Evolutionary conservation across 331 rosid species (phyloP).

Genomic region (Stylosanthes scabra): DNA sequence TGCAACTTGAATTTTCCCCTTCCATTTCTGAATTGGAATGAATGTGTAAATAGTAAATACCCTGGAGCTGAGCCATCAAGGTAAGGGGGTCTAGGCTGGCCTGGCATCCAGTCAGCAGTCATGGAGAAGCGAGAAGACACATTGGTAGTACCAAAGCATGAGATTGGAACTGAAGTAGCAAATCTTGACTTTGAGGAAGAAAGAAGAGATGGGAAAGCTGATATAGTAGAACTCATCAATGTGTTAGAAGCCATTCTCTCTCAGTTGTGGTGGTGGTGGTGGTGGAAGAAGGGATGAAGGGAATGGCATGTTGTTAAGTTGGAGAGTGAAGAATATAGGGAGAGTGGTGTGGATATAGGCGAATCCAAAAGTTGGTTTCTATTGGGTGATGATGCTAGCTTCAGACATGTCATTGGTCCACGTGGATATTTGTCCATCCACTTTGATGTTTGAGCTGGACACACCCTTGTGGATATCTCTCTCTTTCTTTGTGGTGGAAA

Average conservation of each 20-base stretch:
- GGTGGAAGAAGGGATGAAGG: background rate
- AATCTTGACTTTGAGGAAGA: slow-evolving; percentile 92
- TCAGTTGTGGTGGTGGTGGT: background rate
- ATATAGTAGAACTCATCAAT: slow-evolving; percentile 82
- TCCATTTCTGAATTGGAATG: background rate
- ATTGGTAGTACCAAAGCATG: slow-evolving; percentile 46
- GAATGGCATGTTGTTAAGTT: background rate
- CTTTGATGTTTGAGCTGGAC: slow-evolving; percentile 45
- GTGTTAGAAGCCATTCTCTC: slow-evolving; percentile 85
- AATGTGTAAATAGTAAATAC: slow-evolving; percentile 62
- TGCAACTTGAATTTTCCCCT: too few species aligned
- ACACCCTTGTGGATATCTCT: slow-evolving; percentile 23
- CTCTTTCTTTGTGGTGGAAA: slow-evolving; percentile 52
- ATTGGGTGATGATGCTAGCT: slow-evolving; percentile 64
- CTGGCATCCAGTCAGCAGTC: slow-evolving; percentile 99
- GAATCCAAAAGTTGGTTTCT: slow-evolving; percentile 67
- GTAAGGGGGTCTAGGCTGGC: slow-evolving; percentile 95
- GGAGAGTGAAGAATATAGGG: slow-evolving; percentile 40
- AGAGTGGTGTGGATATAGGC: slow-evolving; percentile 59
- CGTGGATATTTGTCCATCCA: slow-evolving; percentile 59
- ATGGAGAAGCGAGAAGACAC: slow-evolving; percentile 70
- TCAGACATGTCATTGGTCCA: slow-evolving; percentile 65
- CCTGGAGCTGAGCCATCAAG: slow-evolving; percentile 99
- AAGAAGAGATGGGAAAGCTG: slow-evolving; percentile 86
- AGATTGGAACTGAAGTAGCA: slow-evolving; percentile 56